Evolutionary conservation across 2,329 filamentous ascomycete genomes (phyloP).

Genomic region (Podosphaera xanthii): DNA sequence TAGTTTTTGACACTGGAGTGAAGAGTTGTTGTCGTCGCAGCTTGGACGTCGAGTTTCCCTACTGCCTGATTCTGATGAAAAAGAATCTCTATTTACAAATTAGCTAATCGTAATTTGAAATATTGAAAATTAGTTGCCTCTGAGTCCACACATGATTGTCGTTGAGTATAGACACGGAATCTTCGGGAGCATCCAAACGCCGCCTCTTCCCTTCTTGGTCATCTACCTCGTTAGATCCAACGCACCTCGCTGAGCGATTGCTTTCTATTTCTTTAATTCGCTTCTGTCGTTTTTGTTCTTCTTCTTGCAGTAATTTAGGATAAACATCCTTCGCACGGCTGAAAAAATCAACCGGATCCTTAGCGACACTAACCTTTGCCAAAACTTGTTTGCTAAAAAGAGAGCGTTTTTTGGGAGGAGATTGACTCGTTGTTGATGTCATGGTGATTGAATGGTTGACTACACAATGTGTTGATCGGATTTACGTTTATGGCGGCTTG

Average conservation of each 20-base stretch:
- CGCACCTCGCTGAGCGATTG: slow-evolving; percentile 11
- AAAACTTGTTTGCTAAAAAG: slow-evolving; percentile 32
- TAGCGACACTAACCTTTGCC: slow-evolving; percentile 18
- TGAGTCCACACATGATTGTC: neutral
- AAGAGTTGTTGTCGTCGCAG: too few species aligned
- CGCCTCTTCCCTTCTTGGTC: slow-evolving; percentile 11
- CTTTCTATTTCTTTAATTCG: slow-evolving; percentile 9
- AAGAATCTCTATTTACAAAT: neutral
- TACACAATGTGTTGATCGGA: too few species aligned
- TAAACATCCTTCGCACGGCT: slow-evolving; percentile 24
- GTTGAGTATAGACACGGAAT: neutral
- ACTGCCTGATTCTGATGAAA: neutral
- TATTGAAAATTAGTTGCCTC: neutral
- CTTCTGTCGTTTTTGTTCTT: slow-evolving; percentile 17
- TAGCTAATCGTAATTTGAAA: neutral
- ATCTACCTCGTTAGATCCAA: slow-evolving; percentile 8
- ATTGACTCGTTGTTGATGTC: neutral
- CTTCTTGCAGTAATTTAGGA: slow-evolving; percentile 21
- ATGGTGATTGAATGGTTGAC: too few species aligned
- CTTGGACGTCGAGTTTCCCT: neutral
- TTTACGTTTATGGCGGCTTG: too few species aligned
- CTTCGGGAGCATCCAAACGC: neutral
- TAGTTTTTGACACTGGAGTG: too few species aligned
- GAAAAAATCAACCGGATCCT: slow-evolving; percentile 22
- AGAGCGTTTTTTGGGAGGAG: slow-evolving; percentile 16